Evolutionary conservation across 2,329 filamentous ascomycete genomes (phyloP).

Genomic region (Didymella keratinophila): DNA sequence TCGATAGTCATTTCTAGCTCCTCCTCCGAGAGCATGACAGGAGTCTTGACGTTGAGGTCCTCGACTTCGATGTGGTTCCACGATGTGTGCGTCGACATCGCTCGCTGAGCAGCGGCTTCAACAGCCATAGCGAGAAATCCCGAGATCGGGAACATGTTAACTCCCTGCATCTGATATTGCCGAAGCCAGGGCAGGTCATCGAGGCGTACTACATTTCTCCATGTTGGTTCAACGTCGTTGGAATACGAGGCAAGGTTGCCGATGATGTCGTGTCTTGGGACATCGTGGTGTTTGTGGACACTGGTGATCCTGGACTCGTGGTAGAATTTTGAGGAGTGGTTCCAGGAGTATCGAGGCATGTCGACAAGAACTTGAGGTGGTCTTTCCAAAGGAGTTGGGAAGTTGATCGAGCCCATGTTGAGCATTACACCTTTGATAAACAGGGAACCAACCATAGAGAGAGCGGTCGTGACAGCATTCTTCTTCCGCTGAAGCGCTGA

Average conservation of each 20-base stretch:
- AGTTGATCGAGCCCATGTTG: neutral
- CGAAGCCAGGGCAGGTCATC: slow-evolving; percentile 57
- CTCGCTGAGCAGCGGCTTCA: slow-evolving; percentile 39
- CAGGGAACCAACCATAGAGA: neutral
- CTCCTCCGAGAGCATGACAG: slow-evolving; percentile 40
- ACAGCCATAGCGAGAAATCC: slow-evolving; percentile 46
- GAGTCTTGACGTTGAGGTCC: slow-evolving; percentile 28
- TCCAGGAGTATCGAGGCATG: slow-evolving; percentile 47
- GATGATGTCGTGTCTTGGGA: slow-evolving; percentile 2
- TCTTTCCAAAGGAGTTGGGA: neutral
- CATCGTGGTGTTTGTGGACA: slow-evolving; percentile 18
- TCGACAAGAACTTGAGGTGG: slow-evolving; percentile 6
- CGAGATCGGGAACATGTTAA: slow-evolving; percentile 44
- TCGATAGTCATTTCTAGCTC: slow-evolving; percentile 43
- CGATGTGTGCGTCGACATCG: slow-evolving; percentile 18
- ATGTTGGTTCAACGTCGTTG: slow-evolving; percentile 38
- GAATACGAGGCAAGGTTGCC: slow-evolving; percentile 28
- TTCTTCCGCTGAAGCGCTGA: neutral
- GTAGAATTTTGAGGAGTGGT: slow-evolving; percentile 44
- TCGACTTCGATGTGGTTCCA: slow-evolving; percentile 31
- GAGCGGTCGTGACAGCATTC: slow-evolving; percentile 8
- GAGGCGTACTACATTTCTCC: slow-evolving; percentile 57
- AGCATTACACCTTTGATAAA: neutral
- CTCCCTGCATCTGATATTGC: slow-evolving; percentile 54
- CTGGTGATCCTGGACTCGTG: slow-evolving; percentile 21